Conservation (phyloP, 176 grass and related monocot genomes). For the Melocanna baccifera region DNA sequence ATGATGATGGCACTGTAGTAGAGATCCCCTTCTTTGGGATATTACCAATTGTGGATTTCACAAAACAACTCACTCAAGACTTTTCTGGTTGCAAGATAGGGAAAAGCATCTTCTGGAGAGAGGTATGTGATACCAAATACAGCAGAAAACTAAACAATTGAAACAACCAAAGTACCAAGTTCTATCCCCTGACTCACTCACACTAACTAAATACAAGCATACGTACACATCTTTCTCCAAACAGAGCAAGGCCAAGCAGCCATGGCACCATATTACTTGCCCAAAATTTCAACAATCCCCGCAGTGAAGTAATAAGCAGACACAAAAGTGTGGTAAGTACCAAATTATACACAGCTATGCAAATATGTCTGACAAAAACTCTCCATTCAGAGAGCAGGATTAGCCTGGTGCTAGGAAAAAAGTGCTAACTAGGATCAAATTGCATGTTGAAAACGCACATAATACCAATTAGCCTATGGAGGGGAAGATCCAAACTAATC, state of each 20-base stretch:
- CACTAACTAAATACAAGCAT: not conserved
- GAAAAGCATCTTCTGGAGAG: not conserved
- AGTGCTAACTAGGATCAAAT: not conserved
- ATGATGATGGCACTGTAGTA: no score
- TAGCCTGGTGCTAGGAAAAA: not conserved
- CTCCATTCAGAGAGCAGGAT: not conserved
- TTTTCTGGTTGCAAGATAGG: not conserved
- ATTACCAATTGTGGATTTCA: not conserved
- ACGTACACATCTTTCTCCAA: not conserved
- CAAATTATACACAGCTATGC: not conserved
- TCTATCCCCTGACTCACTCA: not conserved
- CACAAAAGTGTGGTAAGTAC: not conserved
- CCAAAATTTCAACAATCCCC: not conserved
- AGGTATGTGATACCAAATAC: not conserved
- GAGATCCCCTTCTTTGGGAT: not conserved
- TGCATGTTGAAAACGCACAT: not conserved
- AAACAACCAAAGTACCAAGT: constrained; percentile 4
- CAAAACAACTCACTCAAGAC: not conserved
- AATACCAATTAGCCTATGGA: not conserved
- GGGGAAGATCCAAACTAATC: not conserved
- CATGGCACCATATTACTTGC: not conserved
- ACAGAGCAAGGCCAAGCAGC: no score
- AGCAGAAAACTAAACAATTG: not conserved
- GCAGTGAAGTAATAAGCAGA: not conserved
- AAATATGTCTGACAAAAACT: not conserved